Evolutionary conservation across 1,284 basidiomycete species (phyloP).

Genomic region (Prillingera fragicola): DNA sequence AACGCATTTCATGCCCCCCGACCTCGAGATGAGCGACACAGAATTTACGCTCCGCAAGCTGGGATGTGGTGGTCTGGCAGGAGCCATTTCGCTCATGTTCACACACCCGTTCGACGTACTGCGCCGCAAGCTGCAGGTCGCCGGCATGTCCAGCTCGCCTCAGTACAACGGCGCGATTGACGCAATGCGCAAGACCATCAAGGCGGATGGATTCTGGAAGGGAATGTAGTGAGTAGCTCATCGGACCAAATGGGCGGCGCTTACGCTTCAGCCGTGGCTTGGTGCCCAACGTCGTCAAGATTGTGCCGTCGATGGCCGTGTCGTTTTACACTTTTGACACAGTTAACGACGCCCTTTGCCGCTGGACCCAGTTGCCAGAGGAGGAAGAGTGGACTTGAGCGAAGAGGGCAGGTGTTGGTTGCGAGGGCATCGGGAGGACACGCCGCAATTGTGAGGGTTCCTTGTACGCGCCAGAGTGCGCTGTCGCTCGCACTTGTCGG

Average conservation of each 20-base stretch:
- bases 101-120: constrained; percentile 96
- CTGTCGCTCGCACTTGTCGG: too few relatives aligned
- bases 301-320: constrained; percentile 81
- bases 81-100: constrained; percentile 78
- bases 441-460: too few relatives aligned
- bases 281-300: constrained; percentile 84
- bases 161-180: constrained; percentile 74
- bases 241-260: too few relatives aligned
- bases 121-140: constrained; percentile 83
- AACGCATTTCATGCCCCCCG: constrained; percentile 26
- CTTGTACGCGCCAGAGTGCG: too few relatives aligned
- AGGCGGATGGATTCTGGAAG: constrained; percentile 60
- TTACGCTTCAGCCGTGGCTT: constrained; percentile 63
- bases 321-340: constrained; percentile 53
- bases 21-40: constrained; percentile 22
- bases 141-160: constrained; percentile 66
- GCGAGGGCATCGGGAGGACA: too few relatives aligned
- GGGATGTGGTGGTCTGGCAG: constrained; percentile 52
- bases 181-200: constrained; percentile 64
- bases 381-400: constrained; percentile 17
- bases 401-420: too few relatives aligned
- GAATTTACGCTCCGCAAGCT: constrained; percentile 44
- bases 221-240: constrained; percentile 48
- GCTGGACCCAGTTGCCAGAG: constrained; percentile 15
- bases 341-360: constrained; percentile 39